These are phyloP conservation scores for Hansenula sp. DNA, from an alignment of 1,139 yeast species.

Conservation along the genomic window DNA sequence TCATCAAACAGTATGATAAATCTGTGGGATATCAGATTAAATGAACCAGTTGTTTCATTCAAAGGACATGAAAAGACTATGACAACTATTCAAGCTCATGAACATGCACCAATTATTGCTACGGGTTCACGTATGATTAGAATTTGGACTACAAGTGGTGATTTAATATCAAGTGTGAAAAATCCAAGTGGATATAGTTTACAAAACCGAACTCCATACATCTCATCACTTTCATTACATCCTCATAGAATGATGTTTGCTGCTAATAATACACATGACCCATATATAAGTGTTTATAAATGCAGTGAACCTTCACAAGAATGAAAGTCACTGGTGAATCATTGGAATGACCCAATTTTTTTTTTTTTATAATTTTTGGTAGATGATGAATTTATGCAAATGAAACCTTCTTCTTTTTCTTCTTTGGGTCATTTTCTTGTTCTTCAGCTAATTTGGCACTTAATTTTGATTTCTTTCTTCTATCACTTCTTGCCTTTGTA, in stretches of 20 bases:
- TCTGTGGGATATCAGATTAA: slow-evolving; percentile 83
- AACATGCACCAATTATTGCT: slow-evolving; percentile 91
- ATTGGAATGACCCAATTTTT: neutral
- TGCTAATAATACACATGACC: slow-evolving; percentile 76
- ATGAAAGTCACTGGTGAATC: slow-evolving; percentile 2
- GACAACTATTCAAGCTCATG: slow-evolving; percentile 81
- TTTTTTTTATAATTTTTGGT: too few relatives aligned
- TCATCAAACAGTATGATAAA: slow-evolving; percentile 79
- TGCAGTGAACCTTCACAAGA: slow-evolving; percentile 32
- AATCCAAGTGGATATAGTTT: slow-evolving; percentile 42
- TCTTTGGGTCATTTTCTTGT: slow-evolving; percentile 25
- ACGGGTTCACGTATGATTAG: slow-evolving; percentile 83
- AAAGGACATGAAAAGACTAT: slow-evolving; percentile 52
- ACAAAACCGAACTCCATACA: slow-evolving; percentile 38
- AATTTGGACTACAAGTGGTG: slow-evolving; percentile 86
- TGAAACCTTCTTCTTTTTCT: slow-evolving; percentile 35
- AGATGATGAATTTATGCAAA: slow-evolving; percentile 14
- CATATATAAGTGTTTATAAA: slow-evolving; percentile 63
- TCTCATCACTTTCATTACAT: slow-evolving; percentile 72
- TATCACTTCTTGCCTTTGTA: slow-evolving; percentile 56
- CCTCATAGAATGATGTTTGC: slow-evolving; percentile 96
- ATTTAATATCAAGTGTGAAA: slow-evolving; percentile 56
- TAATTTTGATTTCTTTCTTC: slow-evolving; percentile 67
- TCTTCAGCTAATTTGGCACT: slow-evolving; percentile 33
- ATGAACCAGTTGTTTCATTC: slow-evolving; percentile 67